phyloP scores from a whole-genome alignment of 345 rosid species.

The Aquilaria sinensis region DNA sequence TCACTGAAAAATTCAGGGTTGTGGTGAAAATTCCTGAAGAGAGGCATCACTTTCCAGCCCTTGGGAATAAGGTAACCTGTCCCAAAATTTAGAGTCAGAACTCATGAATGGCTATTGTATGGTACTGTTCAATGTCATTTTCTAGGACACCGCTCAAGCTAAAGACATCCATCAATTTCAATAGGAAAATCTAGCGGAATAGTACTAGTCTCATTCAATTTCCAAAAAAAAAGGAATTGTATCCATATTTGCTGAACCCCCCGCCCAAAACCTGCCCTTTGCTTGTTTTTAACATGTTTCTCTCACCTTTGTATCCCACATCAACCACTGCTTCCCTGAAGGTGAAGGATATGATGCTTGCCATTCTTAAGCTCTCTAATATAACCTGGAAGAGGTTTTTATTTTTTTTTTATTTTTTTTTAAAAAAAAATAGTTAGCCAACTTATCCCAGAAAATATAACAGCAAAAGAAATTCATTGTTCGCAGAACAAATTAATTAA shows the following conservation, averaged over 20 bases:
- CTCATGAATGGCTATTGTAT: background rate
- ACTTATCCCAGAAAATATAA: background rate
- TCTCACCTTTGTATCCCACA: slow-evolving; percentile 66
- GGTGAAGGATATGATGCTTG: slow-evolving; percentile 73
- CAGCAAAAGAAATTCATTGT: background rate
- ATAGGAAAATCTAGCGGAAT: background rate
- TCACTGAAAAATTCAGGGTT: slow-evolving; percentile 49
- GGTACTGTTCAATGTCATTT: slow-evolving; percentile 5
- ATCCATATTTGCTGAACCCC: background rate
- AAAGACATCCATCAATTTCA: background rate
- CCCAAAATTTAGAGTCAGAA: slow-evolving; percentile 4
- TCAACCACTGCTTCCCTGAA: slow-evolving; percentile 70
- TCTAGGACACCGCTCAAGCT: slow-evolving; percentile 1
- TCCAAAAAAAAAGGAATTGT: too few species aligned
- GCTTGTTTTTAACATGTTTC: background rate
- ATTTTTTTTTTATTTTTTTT: background rate
- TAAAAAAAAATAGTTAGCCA: background rate
- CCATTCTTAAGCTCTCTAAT: slow-evolving; percentile 65
- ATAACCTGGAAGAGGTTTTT: slow-evolving; percentile 33
- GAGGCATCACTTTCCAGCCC: slow-evolving; percentile 86
- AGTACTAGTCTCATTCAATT: background rate
- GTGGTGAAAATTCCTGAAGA: slow-evolving; percentile 74
- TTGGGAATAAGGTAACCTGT: slow-evolving; percentile 72
- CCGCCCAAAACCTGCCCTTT: background rate
- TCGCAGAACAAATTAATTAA: background rate